Evolutionary conservation across 306 rosid genomes (phyloP), one percentile per base, ranked within the genome.

Genomic region (Begonia fuchsioides): DNA sequence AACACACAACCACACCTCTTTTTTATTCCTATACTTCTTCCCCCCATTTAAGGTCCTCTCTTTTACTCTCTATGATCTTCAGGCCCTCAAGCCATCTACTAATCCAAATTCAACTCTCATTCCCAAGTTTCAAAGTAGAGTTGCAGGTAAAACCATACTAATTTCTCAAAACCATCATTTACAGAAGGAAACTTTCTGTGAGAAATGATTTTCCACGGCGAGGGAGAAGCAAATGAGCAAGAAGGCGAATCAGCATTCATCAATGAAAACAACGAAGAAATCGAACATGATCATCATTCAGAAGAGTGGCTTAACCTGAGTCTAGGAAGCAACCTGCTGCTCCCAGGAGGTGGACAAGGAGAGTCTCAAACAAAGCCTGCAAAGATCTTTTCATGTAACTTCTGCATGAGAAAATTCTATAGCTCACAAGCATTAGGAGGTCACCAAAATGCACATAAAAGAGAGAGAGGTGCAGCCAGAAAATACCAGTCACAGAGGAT

Each of bases 391-490:
- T 92, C 96, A 4, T 92, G 98, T 61, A 92, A 92, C 75, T 92
- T 85, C 77, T 85, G 98, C 76, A 79, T 75, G 86, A 85, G 94
- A 54, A 76, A 82, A 73, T 92, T 92, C 73, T 79, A 50, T 39
- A 85, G 94, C 38, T 92, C 98, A 52, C 98, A 92, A 44, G 98
- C 98, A 44, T 61, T 92, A 59, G 98, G 98, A 19, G 98, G 96
- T 39, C 98, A 85, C 61, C 96, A 85, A 63, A 92, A 92, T 47
- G 98, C 96, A 15, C 96, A 92, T 73, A 85, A 85, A 68, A 86
- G 96, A 54, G 96, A 85, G 55, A 75, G 98, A 65, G 93, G 95
- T 13, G 98, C 87, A 43, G 81, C 87, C 8, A 79, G 83, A 72
- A 86, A 87, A 71, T 78, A 72, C 59, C 96, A 79, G 50, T 65